Conservation (phyloP, 164 flowering plant genomes). For the Kalanchoe fedtschenkoi region DNA sequence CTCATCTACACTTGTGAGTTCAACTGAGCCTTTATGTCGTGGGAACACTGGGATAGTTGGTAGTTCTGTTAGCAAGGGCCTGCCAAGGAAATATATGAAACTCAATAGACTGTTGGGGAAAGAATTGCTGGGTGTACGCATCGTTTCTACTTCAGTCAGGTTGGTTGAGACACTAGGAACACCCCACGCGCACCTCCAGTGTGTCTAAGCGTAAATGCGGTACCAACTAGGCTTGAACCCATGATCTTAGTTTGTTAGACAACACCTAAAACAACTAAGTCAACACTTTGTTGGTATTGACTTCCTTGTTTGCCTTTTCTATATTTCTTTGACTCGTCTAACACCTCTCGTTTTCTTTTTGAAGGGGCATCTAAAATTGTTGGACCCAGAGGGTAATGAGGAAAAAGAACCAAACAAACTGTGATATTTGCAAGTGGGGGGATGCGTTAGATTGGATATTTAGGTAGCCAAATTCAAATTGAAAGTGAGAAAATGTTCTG, state of each 20-base stretch:
- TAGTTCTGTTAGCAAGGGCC: constrained; percentile 48
- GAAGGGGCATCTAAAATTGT: too few species aligned
- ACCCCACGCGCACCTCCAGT: too few species aligned
- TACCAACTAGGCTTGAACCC: too few species aligned
- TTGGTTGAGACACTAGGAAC: constrained; percentile 18
- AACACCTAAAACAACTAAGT: too few species aligned
- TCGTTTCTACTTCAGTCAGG: constrained; percentile 36
- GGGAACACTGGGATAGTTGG: constrained; percentile 40
- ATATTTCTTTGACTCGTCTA: background rate
- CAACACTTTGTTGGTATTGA: too few species aligned
- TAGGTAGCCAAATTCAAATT: constrained; percentile 2
- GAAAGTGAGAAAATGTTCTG: background rate
- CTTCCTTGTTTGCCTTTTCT: background rate
- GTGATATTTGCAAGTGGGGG: background rate
- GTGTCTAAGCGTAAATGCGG: too few species aligned
- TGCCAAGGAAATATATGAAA: constrained; percentile 48
- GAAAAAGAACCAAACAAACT: background rate
- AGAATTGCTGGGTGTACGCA: constrained; percentile 43
- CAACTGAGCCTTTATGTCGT: constrained; percentile 25
- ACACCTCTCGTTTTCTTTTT: too few species aligned
- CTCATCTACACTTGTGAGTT: constrained; percentile 34
- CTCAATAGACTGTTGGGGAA: constrained; percentile 34
- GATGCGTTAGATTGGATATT: background rate
- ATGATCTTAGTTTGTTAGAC: too few species aligned
- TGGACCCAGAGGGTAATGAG: background rate